Evolutionary conservation across 345 rosid species (phyloP).

Genomic region (Leavenworthia alabamica): DNA sequence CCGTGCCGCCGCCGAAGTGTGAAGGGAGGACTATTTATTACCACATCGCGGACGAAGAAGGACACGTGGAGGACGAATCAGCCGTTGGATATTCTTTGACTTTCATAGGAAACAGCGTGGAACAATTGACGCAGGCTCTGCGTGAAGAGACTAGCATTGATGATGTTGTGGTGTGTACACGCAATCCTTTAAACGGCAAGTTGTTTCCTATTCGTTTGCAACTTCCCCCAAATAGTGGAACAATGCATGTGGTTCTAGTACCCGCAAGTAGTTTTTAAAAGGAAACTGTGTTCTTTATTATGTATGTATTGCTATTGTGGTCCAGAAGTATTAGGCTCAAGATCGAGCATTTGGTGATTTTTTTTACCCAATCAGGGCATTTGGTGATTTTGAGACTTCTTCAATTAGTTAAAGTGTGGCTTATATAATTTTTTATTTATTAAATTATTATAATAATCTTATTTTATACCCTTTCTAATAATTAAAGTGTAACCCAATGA

Average conservation of each 20-base stretch:
- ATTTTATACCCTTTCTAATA: not conserved
- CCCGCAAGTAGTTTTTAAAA: conserved; percentile 22
- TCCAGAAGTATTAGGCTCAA: not conserved
- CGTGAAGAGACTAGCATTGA: conserved; percentile 65
- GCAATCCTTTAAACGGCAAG: conserved; percentile 73
- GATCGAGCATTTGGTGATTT: not conserved
- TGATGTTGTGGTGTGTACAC: conserved; percentile 65
- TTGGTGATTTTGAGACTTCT: too few relatives aligned
- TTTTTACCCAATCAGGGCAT: too few relatives aligned
- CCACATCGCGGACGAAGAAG: conserved; percentile 66
- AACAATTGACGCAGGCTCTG: conserved; percentile 61
- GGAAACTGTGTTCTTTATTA: not conserved
- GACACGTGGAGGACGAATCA: conserved; percentile 66
- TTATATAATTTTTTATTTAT: conserved; percentile 8
- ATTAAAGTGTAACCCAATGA: not conserved
- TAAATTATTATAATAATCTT: not conserved
- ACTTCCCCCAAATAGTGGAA: conserved; percentile 77
- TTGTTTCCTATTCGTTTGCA: conserved; percentile 78
- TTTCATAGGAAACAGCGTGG: conserved; percentile 65
- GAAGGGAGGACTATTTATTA: conserved; percentile 83
- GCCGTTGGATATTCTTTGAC: conserved; percentile 46
- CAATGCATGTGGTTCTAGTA: conserved; percentile 74
- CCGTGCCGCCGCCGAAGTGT: conserved; percentile 38
- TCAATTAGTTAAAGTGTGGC: conserved; percentile 1
- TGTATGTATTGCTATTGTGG: not conserved